Conservation (phyloP, 2,329 filamentous ascomycete genomes). For the Metarhizium album region DNA sequence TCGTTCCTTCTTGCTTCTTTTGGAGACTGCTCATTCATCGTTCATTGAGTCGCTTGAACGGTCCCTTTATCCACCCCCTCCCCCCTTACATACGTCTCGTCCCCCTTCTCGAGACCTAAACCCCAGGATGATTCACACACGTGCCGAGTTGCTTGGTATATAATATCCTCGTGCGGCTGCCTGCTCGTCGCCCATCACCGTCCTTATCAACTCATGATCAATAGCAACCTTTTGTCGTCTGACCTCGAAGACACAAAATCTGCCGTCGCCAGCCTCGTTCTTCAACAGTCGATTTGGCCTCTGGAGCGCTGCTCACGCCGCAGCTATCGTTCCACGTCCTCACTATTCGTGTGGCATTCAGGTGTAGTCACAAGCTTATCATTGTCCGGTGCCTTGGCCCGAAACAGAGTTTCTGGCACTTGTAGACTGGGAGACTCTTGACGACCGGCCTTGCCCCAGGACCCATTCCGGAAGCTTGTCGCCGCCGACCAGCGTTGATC, state of each 20-base stretch:
- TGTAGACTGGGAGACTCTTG: background rate
- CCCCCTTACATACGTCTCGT: background rate
- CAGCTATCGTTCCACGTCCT: background rate
- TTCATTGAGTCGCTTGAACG: background rate
- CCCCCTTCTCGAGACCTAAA: background rate
- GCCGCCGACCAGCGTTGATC: background rate
- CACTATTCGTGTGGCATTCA: background rate
- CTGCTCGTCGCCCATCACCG: background rate
- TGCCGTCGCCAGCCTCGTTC: background rate
- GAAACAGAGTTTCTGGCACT: background rate
- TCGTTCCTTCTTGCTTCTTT: constrained; percentile 1
- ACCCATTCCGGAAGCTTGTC: constrained; percentile 1
- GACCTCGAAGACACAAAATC: background rate
- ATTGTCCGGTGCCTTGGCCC: background rate
- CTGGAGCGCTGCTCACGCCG: background rate
- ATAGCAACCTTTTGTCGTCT: background rate
- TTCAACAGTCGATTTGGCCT: background rate
- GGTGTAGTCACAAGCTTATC: background rate
- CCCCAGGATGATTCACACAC: constrained; percentile 13
- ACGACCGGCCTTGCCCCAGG: background rate
- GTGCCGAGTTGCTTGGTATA: constrained; percentile 12
- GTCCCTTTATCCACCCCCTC: background rate
- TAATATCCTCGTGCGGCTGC: constrained; percentile 9
- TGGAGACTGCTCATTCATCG: background rate
- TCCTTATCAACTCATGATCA: constrained; percentile 1